Conservation (phyloP, 805 yeast genomes). For the Wickerhamomyces sydowiorum region DNA sequence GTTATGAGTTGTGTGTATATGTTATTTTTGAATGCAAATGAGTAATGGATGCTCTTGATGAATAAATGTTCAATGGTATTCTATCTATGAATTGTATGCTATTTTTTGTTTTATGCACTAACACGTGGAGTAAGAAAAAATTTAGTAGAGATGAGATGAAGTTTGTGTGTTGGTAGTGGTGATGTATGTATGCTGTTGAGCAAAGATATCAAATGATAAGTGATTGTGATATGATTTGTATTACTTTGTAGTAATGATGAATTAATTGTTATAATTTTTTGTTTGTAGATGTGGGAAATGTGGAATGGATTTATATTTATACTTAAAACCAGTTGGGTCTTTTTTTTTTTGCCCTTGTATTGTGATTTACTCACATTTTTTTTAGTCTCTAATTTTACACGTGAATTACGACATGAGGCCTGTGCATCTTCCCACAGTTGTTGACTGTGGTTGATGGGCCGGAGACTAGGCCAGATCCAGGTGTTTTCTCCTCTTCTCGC, state of each 20-base stretch:
- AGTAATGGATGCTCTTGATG: background rate
- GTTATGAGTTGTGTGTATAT: background rate
- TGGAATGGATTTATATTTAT: background rate
- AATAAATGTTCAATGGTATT: background rate
- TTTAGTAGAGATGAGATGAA: background rate
- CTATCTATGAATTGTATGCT: background rate
- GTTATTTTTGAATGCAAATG: background rate
- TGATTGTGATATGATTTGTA: too few relatives aligned
- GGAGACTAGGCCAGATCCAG: background rate
- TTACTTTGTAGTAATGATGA: too few relatives aligned
- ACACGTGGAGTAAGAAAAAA: background rate
- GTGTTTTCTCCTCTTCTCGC: background rate
- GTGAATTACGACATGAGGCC: slow-evolving; percentile 1
- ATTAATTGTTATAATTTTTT: too few relatives aligned
- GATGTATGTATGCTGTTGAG: too few relatives aligned
- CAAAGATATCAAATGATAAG: too few relatives aligned
- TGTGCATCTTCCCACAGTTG: too few relatives aligned
- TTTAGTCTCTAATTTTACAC: background rate
- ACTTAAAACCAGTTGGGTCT: background rate
- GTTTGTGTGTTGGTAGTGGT: too few relatives aligned
- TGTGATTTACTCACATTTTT: background rate
- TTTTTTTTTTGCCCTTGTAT: background rate
- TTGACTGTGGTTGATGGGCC: background rate
- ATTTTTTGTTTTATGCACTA: background rate
- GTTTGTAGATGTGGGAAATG: background rate